Conservation (phyloP, 805 yeast species). For the Maudiozyma pseudohumilis region DNA sequence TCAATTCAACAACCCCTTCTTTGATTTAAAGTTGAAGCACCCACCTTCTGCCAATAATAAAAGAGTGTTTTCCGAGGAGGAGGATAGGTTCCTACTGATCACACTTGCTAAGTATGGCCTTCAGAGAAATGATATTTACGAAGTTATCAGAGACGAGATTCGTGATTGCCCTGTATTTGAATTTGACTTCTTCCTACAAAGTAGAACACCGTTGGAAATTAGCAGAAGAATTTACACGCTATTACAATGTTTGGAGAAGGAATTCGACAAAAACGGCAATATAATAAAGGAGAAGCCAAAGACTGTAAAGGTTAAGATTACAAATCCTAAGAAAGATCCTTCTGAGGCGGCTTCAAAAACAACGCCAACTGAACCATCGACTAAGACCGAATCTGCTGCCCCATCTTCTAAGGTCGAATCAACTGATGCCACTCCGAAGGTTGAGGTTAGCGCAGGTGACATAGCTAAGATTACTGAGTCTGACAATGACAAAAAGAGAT, state of each 20-base stretch:
- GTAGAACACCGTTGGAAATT: conserved; percentile 70
- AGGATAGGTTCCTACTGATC: conserved; percentile 78
- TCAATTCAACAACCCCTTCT: conserved; percentile 67
- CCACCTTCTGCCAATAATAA: conserved; percentile 51
- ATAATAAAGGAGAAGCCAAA: not conserved
- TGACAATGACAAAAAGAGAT: conserved; percentile 2
- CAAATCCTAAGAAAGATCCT: not conserved
- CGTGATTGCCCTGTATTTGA: conserved; percentile 69
- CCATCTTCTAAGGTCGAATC: not conserved
- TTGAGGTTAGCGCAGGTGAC: not conserved
- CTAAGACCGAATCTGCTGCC: not conserved
- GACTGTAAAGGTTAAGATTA: not conserved
- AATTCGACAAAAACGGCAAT: conserved; percentile 20
- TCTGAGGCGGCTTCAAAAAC: not conserved
- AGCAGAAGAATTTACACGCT: conserved; percentile 76
- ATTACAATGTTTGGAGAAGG: conserved; percentile 65
- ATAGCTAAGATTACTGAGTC: not conserved
- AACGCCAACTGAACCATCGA: not conserved
- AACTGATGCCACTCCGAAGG: too few species aligned
- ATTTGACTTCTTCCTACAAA: conserved; percentile 81
- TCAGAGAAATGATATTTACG: conserved; percentile 71
- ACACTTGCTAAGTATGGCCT: conserved; percentile 74
- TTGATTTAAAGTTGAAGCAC: conserved; percentile 59
- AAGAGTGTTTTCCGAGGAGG: conserved; percentile 76
- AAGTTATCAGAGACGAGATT: conserved; percentile 65